Evolutionary conservation across 2,329 filamentous ascomycete genomes (phyloP).

Genomic region (Fusarium keratoplasticum): DNA sequence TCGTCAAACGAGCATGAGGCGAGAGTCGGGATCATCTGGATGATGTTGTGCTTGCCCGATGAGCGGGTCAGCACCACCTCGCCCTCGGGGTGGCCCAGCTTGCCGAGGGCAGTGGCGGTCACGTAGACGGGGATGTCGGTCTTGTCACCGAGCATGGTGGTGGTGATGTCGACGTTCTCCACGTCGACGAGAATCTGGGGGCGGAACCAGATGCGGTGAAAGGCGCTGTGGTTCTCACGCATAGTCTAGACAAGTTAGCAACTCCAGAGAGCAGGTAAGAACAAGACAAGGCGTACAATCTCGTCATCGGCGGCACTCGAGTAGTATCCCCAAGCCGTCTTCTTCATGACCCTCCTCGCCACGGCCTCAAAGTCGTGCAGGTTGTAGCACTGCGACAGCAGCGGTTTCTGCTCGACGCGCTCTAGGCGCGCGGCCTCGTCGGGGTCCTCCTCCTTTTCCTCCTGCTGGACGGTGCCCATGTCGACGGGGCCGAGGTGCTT

Average conservation of each 20-base stretch:
- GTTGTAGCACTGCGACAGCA: conserved; percentile 90
- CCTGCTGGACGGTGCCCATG: conserved; percentile 82
- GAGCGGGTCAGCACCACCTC: conserved; percentile 91
- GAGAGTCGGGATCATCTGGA: conserved; percentile 98
- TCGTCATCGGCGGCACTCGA: conserved; percentile 80
- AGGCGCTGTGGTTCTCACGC: conserved; percentile 94
- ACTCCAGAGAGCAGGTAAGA: not conserved
- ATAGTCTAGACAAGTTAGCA: conserved; percentile 71
- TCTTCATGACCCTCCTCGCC: conserved; percentile 92
- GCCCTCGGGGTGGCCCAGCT: conserved; percentile 92
- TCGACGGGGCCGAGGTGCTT: conserved; percentile 93
- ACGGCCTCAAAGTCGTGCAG: conserved; percentile 96
- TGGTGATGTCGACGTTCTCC: conserved; percentile 85
- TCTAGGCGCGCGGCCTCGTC: conserved; percentile 75
- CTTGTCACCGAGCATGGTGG: conserved; percentile 93
- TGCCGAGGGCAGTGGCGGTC: conserved; percentile 94
- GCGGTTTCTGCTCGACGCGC: conserved; percentile 79
- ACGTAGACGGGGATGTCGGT: conserved; percentile 93
- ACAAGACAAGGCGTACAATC: conserved; percentile 49
- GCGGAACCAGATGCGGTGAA: conserved; percentile 97
- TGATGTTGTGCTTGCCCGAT: conserved; percentile 85
- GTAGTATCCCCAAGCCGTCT: conserved; percentile 97
- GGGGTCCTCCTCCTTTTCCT: conserved; percentile 74
- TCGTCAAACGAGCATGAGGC: conserved; percentile 98
- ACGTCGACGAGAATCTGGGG: conserved; percentile 91